Evolutionary conservation across 2,329 filamentous ascomycete genomes (phyloP).

Genomic region (Tympanopsis confertula): DNA sequence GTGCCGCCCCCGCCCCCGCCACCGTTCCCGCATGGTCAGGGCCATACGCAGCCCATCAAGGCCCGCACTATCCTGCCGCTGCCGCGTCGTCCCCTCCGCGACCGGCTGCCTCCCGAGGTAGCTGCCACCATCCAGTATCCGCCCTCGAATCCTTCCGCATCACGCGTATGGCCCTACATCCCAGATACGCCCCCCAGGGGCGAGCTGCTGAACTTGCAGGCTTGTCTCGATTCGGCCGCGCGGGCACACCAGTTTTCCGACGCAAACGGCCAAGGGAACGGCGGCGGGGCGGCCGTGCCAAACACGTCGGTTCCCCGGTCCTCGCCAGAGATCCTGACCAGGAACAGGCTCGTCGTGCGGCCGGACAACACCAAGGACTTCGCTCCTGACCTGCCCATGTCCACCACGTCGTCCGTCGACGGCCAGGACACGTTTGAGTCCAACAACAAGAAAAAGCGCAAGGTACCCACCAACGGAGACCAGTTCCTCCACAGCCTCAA

Average conservation of each 20-base stretch:
- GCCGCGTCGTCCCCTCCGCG: background rate
- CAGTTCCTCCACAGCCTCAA: constrained; percentile 16
- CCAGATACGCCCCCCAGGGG: too few species aligned
- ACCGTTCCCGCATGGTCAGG: too few species aligned
- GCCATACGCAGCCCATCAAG: background rate
- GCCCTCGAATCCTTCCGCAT: background rate
- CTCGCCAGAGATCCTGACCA: too few species aligned
- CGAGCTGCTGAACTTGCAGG: background rate
- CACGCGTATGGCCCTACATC: too few species aligned
- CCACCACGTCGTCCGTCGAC: background rate
- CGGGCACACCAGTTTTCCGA: too few species aligned
- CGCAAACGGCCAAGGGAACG: background rate
- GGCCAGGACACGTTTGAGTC: constrained; percentile 12
- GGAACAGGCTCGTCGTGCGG: too few species aligned
- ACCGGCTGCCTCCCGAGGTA: background rate
- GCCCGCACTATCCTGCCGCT: background rate
- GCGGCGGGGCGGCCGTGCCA: too few species aligned
- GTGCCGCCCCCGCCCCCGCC: too few species aligned
- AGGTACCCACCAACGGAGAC: constrained; percentile 54
- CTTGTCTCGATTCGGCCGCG: too few species aligned
- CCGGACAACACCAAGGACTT: background rate
- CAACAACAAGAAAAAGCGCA: constrained; percentile 65
- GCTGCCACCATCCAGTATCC: background rate
- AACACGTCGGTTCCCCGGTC: too few species aligned
- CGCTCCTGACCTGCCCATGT: background rate